A percentile compares a stretch with the other conserved stretches of the same genome.
phyloP scores from a whole-genome alignment of 305 asterid genomes.

The Ilex paraguariensis region DNA sequence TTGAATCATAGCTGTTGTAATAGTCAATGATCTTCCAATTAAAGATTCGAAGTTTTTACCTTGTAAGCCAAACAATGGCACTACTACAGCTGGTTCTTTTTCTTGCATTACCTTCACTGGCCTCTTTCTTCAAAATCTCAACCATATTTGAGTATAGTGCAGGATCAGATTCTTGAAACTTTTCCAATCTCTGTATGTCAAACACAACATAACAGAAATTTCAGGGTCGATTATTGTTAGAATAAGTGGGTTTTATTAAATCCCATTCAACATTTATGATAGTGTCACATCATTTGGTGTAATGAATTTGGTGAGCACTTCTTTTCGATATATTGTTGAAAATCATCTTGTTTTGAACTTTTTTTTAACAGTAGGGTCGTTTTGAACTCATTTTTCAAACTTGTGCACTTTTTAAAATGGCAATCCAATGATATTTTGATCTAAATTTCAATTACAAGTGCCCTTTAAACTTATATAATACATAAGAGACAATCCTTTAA shows the following conservation, averaged over 20 bases:
- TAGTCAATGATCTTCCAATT: too few species aligned
- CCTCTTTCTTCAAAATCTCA: conserved; percentile 76
- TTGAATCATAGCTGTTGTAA: too few species aligned
- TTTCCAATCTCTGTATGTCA: conserved; percentile 65
- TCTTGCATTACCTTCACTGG: conserved; percentile 50
- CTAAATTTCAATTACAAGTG: background rate
- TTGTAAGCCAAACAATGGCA: conserved; percentile 85
- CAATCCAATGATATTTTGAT: too few species aligned
- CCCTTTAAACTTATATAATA: background rate
- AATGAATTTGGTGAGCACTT: too few species aligned
- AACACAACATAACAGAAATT: background rate
- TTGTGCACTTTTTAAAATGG: too few species aligned
- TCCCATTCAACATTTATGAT: too few species aligned
- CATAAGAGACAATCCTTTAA: background rate
- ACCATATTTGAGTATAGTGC: conserved; percentile 56
- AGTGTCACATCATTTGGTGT: too few species aligned
- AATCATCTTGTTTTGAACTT: background rate
- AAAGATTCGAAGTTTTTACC: conserved; percentile 29
- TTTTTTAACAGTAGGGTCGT: too few species aligned
- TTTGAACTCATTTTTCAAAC: too few species aligned
- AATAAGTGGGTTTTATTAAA: too few species aligned
- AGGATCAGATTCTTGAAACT: conserved; percentile 58
- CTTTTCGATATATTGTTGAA: too few species aligned
- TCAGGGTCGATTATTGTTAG: too few species aligned
- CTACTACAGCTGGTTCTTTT: conserved; percentile 65